Evolutionary conservation across 23 red algal genomes (phyloP).

Genomic region (Gracilaria vermiculophylla): DNA sequence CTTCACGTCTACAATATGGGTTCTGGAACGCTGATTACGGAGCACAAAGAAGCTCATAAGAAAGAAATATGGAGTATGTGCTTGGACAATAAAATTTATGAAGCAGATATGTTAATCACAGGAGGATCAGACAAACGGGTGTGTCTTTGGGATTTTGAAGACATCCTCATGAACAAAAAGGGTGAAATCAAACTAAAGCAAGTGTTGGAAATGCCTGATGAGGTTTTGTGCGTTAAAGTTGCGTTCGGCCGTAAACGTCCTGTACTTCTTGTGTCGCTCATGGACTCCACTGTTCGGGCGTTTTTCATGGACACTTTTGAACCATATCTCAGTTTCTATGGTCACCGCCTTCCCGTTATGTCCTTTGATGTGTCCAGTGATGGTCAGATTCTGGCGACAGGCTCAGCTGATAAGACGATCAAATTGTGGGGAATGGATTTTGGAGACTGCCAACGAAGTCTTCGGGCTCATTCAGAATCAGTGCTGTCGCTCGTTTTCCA

Average conservation of each 20-base stretch:
- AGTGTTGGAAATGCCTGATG: constrained; percentile 68
- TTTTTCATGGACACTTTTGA: constrained; percentile 74
- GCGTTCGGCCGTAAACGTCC: constrained; percentile 39
- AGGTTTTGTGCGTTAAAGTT: constrained; percentile 74
- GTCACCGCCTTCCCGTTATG: constrained; percentile 93
- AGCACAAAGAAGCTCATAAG: constrained; percentile 44
- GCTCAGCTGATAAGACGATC: constrained; percentile 91
- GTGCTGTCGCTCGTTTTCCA: constrained; percentile 80
- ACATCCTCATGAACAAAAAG: constrained; percentile 6
- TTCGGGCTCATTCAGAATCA: constrained; percentile 82
- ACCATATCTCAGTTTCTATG: constrained; percentile 84
- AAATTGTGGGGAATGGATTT: constrained; percentile 98
- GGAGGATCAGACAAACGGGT: constrained; percentile 77
- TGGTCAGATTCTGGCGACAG: constrained; percentile 80
- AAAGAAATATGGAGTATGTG: constrained; percentile 66
- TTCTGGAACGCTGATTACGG: constrained; percentile 43
- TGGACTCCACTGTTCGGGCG: constrained; percentile 88
- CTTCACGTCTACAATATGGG: constrained; percentile 51
- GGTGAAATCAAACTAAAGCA: constrained; percentile 44
- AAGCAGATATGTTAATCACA: constrained; percentile 55
- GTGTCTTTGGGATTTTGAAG: constrained; percentile 68
- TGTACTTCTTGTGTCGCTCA: constrained; percentile 75
- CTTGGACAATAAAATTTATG: constrained; percentile 35
- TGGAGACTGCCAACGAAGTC: constrained; percentile 85
- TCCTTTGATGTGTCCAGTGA: constrained; percentile 83